Evolutionary conservation across 2,329 filamentous ascomycete genomes (phyloP), one percentile per base, ranked within the genome.

Genomic region (Epichloe uncinata): DNA sequence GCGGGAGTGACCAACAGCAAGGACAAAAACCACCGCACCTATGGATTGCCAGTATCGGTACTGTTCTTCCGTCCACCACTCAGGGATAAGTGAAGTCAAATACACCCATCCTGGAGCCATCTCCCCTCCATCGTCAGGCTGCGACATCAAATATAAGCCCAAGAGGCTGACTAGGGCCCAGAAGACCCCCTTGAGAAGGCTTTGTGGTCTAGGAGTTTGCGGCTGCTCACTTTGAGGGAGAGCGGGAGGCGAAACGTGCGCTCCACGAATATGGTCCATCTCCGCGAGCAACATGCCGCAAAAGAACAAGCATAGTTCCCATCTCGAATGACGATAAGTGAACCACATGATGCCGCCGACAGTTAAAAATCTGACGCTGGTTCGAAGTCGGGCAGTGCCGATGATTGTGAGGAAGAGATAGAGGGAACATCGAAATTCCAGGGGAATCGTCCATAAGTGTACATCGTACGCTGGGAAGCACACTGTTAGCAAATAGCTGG

Each of bases 361-460:
- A n/a, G 67, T 65, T 20, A 68, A 53, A 33, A 74, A 63, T 18
- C 78, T 67, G 42, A 70, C 56, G 20, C 51, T 51, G 11, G 64
- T 68, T 37, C 68, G 67, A 34, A 78, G 59, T 26, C 73, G 66
- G 5, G 73, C 73, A 9, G 73, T 69, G 18, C 69, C 77, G 4
- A 79, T 52, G 20, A 79, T 61, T 12, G 70, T 67, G 7, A 80
- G 62, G 60, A 81, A 81, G 9, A 81, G 68, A 51, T 76, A 68
- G 59, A 82, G 71, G 71, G 75, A 79, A 60, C 73, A 76, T 52
- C 74, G 69, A 57, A 78, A 79, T 60, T 82, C 78, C 44, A 79
- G 71, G 3, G 3, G 78, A 42, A 82, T 81, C 5, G 79, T 81
- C 78, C 78, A 82, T 22, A 81, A 62, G 53, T 82, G 78, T 26